A percentile compares a stretch with the other conserved stretches of the same genome.
phyloP scores from a whole-genome alignment of 257 asterid genomes.

The Solanum medicagineum region DNA sequence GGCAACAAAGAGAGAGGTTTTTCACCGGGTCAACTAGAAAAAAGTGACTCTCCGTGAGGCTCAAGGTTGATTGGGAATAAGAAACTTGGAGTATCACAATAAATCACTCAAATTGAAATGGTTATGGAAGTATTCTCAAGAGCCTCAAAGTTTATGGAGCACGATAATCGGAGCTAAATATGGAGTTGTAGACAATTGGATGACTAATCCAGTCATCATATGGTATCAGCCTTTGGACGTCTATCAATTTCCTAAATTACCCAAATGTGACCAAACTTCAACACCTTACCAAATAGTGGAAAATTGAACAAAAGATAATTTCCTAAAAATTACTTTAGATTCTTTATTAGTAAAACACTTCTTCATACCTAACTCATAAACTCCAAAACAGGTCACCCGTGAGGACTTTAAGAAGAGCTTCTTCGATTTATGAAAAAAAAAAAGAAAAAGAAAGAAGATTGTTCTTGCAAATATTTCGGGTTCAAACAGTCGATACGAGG shows the following conservation, averaged over 20 bases:
- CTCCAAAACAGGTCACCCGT: background rate
- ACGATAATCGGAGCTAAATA: no score
- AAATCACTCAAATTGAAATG: no score
- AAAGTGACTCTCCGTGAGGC: no score
- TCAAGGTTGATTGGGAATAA: no score
- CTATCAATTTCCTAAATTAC: background rate
- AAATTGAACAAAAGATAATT: background rate
- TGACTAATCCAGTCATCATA: no score
- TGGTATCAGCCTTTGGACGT: no score
- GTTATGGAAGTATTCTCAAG: no score
- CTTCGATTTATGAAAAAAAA: background rate
- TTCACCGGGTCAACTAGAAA: no score
- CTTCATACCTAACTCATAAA: background rate
- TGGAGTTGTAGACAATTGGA: no score
- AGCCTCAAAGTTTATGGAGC: no score
- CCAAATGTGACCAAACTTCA: background rate
- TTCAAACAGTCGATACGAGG: background rate
- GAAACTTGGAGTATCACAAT: no score
- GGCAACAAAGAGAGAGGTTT: no score
- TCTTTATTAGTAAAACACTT: background rate
- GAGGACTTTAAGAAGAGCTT: background rate
- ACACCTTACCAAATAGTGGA: background rate
- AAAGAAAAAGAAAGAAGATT: background rate
- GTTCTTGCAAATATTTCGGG: background rate
- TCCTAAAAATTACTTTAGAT: background rate